Evolutionary conservation across 2,329 filamentous ascomycete genomes (phyloP).

Genomic region (Pseudonectria foliicola): DNA sequence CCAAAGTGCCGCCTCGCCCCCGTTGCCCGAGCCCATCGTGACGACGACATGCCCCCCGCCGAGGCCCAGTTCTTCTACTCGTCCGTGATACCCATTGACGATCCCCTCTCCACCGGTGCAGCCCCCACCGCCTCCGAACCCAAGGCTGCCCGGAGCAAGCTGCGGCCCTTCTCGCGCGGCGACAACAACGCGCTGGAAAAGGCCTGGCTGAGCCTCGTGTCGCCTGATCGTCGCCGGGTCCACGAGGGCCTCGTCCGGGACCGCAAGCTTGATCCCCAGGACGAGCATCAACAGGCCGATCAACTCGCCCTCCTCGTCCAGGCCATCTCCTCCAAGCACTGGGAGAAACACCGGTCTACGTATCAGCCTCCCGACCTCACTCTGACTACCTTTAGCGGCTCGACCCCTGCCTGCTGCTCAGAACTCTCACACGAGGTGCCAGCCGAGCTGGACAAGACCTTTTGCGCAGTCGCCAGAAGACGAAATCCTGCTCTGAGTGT

Average conservation of each 20-base stretch:
- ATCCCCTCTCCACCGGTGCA: slow-evolving; percentile 65
- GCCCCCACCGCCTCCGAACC: slow-evolving; percentile 44
- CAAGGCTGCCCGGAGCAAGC: slow-evolving; percentile 49
- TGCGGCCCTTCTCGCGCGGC: slow-evolving; percentile 69
- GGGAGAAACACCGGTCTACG: slow-evolving; percentile 37
- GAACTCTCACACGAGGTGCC: slow-evolving; percentile 40
- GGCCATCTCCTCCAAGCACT: slow-evolving; percentile 39
- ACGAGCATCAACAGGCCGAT: slow-evolving; percentile 8
- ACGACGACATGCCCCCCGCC: slow-evolving; percentile 50
- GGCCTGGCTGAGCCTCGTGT: slow-evolving; percentile 61
- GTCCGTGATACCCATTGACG: slow-evolving; percentile 76
- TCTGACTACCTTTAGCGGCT: slow-evolving; percentile 22
- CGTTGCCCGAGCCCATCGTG: slow-evolving; percentile 30
- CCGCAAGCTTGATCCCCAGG: slow-evolving; percentile 1
- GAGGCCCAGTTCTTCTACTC: slow-evolving; percentile 79
- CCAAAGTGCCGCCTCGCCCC: slow-evolving; percentile 51
- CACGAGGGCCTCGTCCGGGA: slow-evolving; percentile 33
- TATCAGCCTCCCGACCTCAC: slow-evolving; percentile 25
- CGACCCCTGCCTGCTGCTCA: slow-evolving; percentile 39
- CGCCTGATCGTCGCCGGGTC: slow-evolving; percentile 39
- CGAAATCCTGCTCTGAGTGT: slow-evolving; percentile 32
- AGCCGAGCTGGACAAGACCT: slow-evolving; percentile 39
- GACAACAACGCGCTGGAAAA: slow-evolving; percentile 77
- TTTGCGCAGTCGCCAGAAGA: slow-evolving; percentile 42
- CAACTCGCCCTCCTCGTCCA: slow-evolving; percentile 29